phyloP scores from a whole-genome alignment of 192 early-diverging fungal genomes.

The Backusella tuberculispora region DNA sequence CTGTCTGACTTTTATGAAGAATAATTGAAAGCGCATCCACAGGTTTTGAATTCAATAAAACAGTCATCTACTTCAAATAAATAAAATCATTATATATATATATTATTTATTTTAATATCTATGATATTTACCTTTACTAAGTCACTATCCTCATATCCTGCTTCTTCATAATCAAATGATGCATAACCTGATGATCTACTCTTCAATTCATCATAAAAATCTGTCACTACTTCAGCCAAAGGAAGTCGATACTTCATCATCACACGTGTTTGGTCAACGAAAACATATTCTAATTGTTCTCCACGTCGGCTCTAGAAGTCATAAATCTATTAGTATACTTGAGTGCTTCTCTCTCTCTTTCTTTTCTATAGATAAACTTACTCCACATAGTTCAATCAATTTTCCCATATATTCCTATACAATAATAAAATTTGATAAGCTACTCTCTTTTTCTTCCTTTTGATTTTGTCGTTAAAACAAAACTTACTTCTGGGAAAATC shows the following conservation, averaged over 20 bases:
- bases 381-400: conserved; percentile 78
- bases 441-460: no score
- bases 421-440: not conserved
- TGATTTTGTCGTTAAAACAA: not conserved
- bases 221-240: conserved; percentile 90
- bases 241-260: conserved; percentile 89
- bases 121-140: conserved; percentile 71
- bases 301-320: conserved; percentile 68
- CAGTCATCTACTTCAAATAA: conserved; percentile 64
- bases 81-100: not conserved
- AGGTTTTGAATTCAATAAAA: conserved; percentile 87
- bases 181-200: conserved; percentile 89
- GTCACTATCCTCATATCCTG: conserved; percentile 82
- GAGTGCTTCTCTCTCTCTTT: no score
- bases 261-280: conserved; percentile 83
- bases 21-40: conserved; percentile 94
- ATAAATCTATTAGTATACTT: not conserved
- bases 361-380: conserved; percentile 25
- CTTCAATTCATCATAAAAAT: conserved; percentile 96
- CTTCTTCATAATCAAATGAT: conserved; percentile 95
- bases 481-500: conserved; percentile 77
- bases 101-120: not conserved
- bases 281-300: conserved; percentile 86
- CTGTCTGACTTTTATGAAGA: conserved; percentile 73
- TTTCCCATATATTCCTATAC: conserved; percentile 69